Percentiles rank a stretch among this genome's conserved stretches.
Conservation (phyloP, 257 asterid species). For the Nicotiana attenuata region DNA sequence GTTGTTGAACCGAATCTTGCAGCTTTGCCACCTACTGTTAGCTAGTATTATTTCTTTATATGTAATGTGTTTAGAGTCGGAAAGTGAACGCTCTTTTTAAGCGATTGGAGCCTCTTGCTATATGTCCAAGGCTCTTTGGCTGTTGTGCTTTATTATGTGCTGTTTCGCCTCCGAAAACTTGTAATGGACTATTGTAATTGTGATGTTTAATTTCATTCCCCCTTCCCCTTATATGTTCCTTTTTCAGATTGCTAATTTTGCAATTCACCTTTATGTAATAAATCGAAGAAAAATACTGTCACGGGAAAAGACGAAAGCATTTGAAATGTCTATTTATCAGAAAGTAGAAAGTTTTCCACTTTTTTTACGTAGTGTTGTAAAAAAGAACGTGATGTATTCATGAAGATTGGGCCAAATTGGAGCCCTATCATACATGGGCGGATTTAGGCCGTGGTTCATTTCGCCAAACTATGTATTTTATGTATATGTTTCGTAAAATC, state of each 20-base stretch:
- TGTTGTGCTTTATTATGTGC: background rate
- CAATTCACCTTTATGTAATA: background rate
- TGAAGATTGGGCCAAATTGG: no score
- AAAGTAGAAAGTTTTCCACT: no score
- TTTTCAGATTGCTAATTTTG: background rate
- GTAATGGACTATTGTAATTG: background rate
- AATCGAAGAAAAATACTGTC: no score
- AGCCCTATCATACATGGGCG: no score
- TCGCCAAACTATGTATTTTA: no score
- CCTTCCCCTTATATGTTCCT: background rate
- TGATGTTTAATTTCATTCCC: background rate
- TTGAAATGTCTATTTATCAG: no score
- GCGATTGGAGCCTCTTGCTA: background rate
- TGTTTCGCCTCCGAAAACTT: background rate
- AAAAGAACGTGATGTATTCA: no score
- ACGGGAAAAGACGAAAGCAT: no score
- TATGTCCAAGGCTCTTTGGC: background rate
- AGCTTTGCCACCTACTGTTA: slow-evolving; percentile 27
- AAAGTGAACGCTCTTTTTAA: background rate
- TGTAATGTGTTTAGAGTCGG: background rate
- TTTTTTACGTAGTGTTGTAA: no score
- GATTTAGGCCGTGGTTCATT: no score
- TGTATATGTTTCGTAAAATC: no score
- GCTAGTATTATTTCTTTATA: slow-evolving; percentile 13
- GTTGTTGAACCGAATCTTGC: slow-evolving; percentile 42